These are phyloP conservation scores for Erysimum cheiranthoides DNA, from an alignment of 345 rosid species.

Conservation along the genomic window DNA sequence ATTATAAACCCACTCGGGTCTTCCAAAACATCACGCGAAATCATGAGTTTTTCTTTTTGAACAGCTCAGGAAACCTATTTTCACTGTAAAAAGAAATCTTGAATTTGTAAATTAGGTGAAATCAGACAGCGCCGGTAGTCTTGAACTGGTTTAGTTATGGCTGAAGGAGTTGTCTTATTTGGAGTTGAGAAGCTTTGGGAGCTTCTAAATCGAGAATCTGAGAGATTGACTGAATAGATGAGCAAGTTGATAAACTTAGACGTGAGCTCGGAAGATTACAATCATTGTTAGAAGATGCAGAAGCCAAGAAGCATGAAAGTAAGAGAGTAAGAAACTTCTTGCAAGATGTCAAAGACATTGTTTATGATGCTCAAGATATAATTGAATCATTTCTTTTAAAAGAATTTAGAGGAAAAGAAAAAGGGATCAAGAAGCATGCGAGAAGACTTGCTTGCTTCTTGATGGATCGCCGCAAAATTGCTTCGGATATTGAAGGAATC, in stretches of 20 bases:
- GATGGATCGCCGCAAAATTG: neutral
- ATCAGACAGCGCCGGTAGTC: too few relatives aligned
- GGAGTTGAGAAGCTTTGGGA: constrained; percentile 8
- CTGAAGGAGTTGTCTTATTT: neutral
- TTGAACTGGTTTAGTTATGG: too few relatives aligned
- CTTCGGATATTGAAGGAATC: constrained; percentile 19
- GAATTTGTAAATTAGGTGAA: too few relatives aligned
- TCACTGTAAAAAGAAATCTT: too few relatives aligned
- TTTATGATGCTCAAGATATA: constrained; percentile 41
- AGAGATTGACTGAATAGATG: constrained; percentile 15
- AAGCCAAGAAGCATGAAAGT: constrained; percentile 32
- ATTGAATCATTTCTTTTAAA: constrained; percentile 34
- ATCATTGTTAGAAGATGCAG: constrained; percentile 42
- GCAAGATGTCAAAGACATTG: constrained; percentile 21
- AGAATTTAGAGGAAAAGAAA: neutral
- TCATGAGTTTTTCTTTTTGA: too few relatives aligned
- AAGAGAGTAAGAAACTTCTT: constrained; percentile 24
- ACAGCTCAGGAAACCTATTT: too few relatives aligned
- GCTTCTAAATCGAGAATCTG: neutral
- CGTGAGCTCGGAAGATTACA: constrained; percentile 30
- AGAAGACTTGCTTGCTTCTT: neutral
- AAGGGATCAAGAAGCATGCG: neutral
- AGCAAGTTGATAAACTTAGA: constrained; percentile 21
- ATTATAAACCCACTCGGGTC: too few relatives aligned
- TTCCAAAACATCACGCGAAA: too few relatives aligned